These are phyloP conservation scores for Dimargaris cristalligena DNA, from an alignment of 192 early-diverging fungal species.

Conservation along the genomic window DNA sequence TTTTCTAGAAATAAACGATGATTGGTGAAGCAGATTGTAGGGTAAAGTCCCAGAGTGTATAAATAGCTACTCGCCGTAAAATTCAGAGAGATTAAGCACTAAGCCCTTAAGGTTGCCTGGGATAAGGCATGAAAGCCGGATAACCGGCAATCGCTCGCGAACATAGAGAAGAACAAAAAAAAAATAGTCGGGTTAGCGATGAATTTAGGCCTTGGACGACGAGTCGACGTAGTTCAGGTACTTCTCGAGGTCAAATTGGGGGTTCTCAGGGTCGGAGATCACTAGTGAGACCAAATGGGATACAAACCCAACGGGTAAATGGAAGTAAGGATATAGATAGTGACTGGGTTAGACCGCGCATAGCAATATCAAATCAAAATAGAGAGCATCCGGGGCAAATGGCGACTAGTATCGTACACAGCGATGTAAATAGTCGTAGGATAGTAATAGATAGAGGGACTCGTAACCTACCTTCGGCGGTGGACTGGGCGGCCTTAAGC, in stretches of 20 bases:
- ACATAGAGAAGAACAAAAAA: neutral
- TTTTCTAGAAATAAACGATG: too few species aligned
- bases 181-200: neutral
- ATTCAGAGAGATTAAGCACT: neutral
- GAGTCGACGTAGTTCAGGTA: conserved; percentile 15
- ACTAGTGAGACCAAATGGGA: conserved; percentile 12
- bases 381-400: conserved; percentile 5
- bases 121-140: neutral
- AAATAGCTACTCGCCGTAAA: neutral
- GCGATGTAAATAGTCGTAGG: neutral
- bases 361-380: conserved; percentile 5
- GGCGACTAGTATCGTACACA: neutral
- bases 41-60: neutral
- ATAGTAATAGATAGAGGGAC: neutral
- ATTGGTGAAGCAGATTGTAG: too few species aligned
- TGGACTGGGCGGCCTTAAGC: conserved; percentile 31
- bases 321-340: conserved; percentile 11
- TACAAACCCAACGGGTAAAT: neutral
- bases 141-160: neutral
- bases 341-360: conserved; percentile 1
- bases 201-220: neutral
- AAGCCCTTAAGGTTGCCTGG: neutral
- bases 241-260: conserved; percentile 42
- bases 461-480: conserved; percentile 3
- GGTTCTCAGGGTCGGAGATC: conserved; percentile 33